Conservation (phyloP, 2,329 filamentous ascomycete genomes). For the Colletotrichum sp. region DNA sequence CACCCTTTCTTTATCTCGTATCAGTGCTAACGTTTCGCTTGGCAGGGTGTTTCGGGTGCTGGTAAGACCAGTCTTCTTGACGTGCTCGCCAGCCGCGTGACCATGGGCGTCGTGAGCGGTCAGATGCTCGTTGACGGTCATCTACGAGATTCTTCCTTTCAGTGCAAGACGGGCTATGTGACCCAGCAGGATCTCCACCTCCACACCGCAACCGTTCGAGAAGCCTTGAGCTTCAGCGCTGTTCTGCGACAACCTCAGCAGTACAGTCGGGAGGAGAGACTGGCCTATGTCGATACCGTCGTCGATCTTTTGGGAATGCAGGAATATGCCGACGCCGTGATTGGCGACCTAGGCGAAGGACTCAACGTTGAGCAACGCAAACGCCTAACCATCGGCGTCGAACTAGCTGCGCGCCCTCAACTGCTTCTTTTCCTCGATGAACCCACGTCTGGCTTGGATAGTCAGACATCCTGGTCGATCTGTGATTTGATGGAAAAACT, state of each 20-base stretch:
- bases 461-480: constrained; percentile 78
- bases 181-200: constrained; percentile 62
- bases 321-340: constrained; percentile 73
- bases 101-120: constrained; percentile 70
- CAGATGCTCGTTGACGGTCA: constrained; percentile 71
- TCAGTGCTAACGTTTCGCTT: neutral
- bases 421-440: constrained; percentile 79
- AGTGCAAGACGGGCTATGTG: constrained; percentile 72
- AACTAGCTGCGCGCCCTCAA: constrained; percentile 76
- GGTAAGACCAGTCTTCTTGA: constrained; percentile 59
- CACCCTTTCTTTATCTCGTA: constrained; percentile 46
- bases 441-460: constrained; percentile 77
- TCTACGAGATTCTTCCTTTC: constrained; percentile 67
- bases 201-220: constrained; percentile 52
- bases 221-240: constrained; percentile 71
- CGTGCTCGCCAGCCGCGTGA: constrained; percentile 68
- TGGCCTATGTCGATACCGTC: constrained; percentile 31
- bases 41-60: constrained; percentile 17
- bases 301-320: constrained; percentile 44
- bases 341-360: constrained; percentile 68
- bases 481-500: constrained; percentile 72
- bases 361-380: constrained; percentile 49
- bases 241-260: constrained; percentile 68
- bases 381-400: constrained; percentile 76
- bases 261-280: constrained; percentile 40